Percentiles rank a stretch among this genome's conserved stretches.
Evolutionary conservation across 148 eudicot genomes (phyloP).

Genomic region (Chenopodium formosanum): DNA sequence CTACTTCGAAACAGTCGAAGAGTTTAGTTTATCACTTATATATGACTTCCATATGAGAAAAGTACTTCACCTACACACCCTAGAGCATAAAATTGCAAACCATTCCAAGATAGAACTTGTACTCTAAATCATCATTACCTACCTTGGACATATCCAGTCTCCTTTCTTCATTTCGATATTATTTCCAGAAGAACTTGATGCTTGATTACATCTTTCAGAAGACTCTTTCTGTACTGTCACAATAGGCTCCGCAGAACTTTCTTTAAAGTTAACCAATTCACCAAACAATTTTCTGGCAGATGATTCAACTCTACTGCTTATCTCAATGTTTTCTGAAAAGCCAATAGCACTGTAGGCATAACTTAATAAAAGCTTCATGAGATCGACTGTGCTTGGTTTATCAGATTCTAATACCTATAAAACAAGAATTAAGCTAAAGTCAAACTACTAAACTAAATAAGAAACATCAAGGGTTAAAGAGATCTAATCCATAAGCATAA

Average conservation of each 20-base stretch:
- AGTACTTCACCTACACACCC: not conserved
- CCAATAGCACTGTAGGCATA: slow-evolving; percentile 58
- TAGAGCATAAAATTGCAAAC: too few relatives aligned
- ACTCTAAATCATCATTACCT: slow-evolving; percentile 20
- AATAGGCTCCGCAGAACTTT: slow-evolving; percentile 27
- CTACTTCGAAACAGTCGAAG: not conserved
- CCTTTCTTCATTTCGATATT: slow-evolving; percentile 75
- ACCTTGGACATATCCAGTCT: slow-evolving; percentile 89
- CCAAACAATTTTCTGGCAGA: slow-evolving; percentile 60
- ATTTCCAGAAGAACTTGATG: slow-evolving; percentile 38
- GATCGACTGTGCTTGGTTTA: slow-evolving; percentile 60
- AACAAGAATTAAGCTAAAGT: slow-evolving; percentile 21
- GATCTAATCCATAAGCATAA: not conserved
- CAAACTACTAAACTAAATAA: not conserved
- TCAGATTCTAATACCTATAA: slow-evolving; percentile 50
- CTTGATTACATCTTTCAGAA: slow-evolving; percentile 34
- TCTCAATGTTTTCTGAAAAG: slow-evolving; percentile 39
- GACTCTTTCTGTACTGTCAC: slow-evolving; percentile 31
- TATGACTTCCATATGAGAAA: not conserved
- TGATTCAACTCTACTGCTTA: slow-evolving; percentile 49
- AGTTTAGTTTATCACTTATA: not conserved
- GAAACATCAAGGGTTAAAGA: not conserved
- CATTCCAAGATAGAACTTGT: not conserved
- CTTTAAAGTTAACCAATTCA: slow-evolving; percentile 43
- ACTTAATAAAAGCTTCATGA: slow-evolving; percentile 77